A percentile compares a stretch with the other conserved stretches of the same genome.
Conservation (phyloP, 2,329 filamentous ascomycete species). For the Verticillium dahliae region DNA sequence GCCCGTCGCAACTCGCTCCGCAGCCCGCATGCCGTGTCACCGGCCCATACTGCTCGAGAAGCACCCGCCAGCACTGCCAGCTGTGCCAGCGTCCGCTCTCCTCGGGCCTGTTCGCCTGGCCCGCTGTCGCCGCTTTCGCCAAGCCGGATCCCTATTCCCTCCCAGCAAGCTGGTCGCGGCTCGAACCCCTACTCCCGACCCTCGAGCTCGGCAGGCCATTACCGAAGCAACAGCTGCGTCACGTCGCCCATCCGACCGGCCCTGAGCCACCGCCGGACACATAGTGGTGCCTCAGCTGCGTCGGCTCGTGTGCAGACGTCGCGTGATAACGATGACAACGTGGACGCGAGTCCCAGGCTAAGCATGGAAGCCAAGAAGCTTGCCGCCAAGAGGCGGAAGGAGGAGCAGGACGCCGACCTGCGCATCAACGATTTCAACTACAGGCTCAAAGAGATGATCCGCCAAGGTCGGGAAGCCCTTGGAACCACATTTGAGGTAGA, state of each 20-base stretch:
- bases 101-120: slow-evolving; percentile 17
- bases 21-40: slow-evolving; percentile 30
- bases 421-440: slow-evolving; percentile 75
- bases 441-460: slow-evolving; percentile 78
- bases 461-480: slow-evolving; percentile 79
- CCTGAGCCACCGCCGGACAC: slow-evolving; percentile 33
- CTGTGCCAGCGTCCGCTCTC: slow-evolving; percentile 43
- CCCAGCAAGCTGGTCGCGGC: slow-evolving; percentile 12
- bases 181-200: slow-evolving; percentile 14
- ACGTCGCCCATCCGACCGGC: slow-evolving; percentile 5
- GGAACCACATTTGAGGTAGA: slow-evolving; percentile 66
- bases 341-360: slow-evolving; percentile 41
- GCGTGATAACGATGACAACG: slow-evolving; percentile 14
- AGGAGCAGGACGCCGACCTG: slow-evolving; percentile 72
- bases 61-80: slow-evolving; percentile 34
- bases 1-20: slow-evolving; percentile 20
- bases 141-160: slow-evolving; percentile 36
- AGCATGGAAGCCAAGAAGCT: slow-evolving; percentile 66
- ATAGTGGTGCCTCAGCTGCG: slow-evolving; percentile 36
- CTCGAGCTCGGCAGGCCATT: slow-evolving; percentile 10
- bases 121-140: slow-evolving; percentile 25
- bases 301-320: slow-evolving; percentile 20
- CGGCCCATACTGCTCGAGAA: slow-evolving; percentile 29
- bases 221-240: slow-evolving; percentile 5
- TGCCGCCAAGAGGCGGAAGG: slow-evolving; percentile 62